These are phyloP conservation scores for Penicillium palitans DNA, from an alignment of 2,329 filamentous ascomycete genomes.

Conservation along the genomic window DNA sequence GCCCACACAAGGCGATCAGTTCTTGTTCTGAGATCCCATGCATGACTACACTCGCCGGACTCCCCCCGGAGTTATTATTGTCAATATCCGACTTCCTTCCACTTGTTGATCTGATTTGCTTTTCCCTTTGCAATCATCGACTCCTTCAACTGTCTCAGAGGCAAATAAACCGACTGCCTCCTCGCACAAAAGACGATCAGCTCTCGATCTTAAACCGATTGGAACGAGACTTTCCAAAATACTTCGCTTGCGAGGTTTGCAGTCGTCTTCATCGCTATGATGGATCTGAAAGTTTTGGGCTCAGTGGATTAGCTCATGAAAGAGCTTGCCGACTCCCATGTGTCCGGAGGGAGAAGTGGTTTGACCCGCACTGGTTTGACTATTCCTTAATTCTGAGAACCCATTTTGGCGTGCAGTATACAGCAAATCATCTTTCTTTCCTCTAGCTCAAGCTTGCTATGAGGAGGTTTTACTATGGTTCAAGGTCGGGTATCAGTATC, in stretches of 20 bases:
- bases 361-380: no score
- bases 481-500: no score
- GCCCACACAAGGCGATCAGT: no score
- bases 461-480: no score
- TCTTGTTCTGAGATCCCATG: no score
- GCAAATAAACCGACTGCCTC: no score
- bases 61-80: conserved; percentile 7
- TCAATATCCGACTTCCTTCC: not conserved
- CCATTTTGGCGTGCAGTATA: no score
- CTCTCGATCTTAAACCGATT: conserved; percentile 11
- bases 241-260: conserved; percentile 18
- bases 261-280: conserved; percentile 14
- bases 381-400: no score
- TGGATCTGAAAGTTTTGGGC: conserved; percentile 10
- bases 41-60: not conserved
- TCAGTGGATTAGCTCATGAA: not conserved
- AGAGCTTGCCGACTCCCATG: conserved; percentile 5
- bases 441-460: no score
- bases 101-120: not conserved
- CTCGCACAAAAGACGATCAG: not conserved
- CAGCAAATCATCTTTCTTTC: no score
- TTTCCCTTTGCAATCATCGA: conserved; percentile 15
- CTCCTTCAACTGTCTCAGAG: not conserved
- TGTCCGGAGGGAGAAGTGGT: not conserved
- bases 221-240: conserved; percentile 14